Conservation (phyloP, 495 filamentous ascomycete species). For the Penicillium fimorum region DNA sequence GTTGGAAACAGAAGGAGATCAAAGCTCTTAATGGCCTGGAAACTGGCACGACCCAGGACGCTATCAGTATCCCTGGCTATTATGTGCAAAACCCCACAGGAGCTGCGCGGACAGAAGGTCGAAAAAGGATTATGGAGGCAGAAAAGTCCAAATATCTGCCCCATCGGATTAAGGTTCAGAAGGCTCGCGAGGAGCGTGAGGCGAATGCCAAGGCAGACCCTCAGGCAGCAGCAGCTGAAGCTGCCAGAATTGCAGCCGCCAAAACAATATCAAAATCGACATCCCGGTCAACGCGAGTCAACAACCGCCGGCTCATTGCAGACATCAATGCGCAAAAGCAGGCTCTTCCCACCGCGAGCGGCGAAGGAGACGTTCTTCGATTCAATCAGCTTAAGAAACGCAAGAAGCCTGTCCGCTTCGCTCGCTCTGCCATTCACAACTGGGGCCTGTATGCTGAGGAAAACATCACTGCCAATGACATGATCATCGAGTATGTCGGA, state of each 20-base stretch:
- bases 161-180: conserved; percentile 93
- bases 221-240: conserved; percentile 61
- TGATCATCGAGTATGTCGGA: conserved; percentile 99
- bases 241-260: conserved; percentile 71
- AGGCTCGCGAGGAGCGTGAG: conserved; percentile 82
- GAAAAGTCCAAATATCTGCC: conserved; percentile 98
- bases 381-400: conserved; percentile 99
- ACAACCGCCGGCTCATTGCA: conserved; percentile 88
- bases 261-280: conserved; percentile 73
- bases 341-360: conserved; percentile 62
- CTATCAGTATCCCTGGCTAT: conserved; percentile 76
- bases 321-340: conserved; percentile 94
- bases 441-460: conserved; percentile 98
- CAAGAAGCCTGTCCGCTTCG: conserved; percentile 98
- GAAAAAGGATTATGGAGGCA: conserved; percentile 88
- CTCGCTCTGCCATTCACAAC: conserved; percentile 95
- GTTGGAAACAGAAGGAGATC: conserved; percentile 87
- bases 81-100: conserved; percentile 85
- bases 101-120: conserved; percentile 85
- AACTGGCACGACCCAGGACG: conserved; percentile 50
- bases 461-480: conserved; percentile 94
- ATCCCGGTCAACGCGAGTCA: conserved; percentile 87
- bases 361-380: conserved; percentile 82
- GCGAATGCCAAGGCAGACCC: conserved; percentile 71
- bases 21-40: conserved; percentile 71